These are phyloP conservation scores for Daldinia grandis DNA, from an alignment of 495 filamentous ascomycete species.

Conservation along the genomic window DNA sequence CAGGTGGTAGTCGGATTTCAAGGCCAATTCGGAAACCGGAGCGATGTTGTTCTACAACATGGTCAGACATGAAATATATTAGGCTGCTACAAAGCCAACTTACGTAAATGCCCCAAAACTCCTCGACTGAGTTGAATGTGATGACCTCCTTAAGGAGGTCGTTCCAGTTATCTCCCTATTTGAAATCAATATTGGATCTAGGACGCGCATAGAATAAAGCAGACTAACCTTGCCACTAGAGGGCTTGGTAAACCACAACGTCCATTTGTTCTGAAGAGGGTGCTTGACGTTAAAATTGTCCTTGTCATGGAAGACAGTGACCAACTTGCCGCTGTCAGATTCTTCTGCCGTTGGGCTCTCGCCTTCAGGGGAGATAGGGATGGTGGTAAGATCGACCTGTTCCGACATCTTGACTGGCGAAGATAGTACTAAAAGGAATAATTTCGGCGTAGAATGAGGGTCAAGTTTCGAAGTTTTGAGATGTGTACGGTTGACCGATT, in stretches of 20 bases:
- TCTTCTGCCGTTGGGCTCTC: constrained; percentile 45
- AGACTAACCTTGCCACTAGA: constrained; percentile 87
- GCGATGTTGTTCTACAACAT: constrained; percentile 91
- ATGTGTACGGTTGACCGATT: constrained; percentile 2
- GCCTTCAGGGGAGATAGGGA: constrained; percentile 77
- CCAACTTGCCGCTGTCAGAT: constrained; percentile 58
- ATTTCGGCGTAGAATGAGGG: not conserved
- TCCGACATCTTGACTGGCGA: constrained; percentile 52
- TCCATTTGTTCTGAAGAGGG: constrained; percentile 95
- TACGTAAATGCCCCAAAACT: constrained; percentile 99
- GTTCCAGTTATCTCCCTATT: constrained; percentile 95
- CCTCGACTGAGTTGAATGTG: constrained; percentile 96
- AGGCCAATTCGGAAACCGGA: constrained; percentile 89
- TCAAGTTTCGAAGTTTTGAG: not conserved
- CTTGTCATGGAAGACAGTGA: constrained; percentile 96
- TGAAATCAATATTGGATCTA: not conserved
- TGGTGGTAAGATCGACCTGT: constrained; percentile 67
- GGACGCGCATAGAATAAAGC: constrained; percentile 1
- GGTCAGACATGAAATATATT: constrained; percentile 15
- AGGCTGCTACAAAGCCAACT: constrained; percentile 47
- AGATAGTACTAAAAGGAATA: not conserved
- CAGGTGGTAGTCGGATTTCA: constrained; percentile 99
- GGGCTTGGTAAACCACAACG: constrained; percentile 99
- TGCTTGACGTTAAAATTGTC: constrained; percentile 99
- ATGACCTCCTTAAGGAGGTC: constrained; percentile 98